Evolutionary conservation across 140 eudicot genomes (phyloP), one percentile per base, ranked within the genome.

Genomic region (Cichorium intybus): DNA sequence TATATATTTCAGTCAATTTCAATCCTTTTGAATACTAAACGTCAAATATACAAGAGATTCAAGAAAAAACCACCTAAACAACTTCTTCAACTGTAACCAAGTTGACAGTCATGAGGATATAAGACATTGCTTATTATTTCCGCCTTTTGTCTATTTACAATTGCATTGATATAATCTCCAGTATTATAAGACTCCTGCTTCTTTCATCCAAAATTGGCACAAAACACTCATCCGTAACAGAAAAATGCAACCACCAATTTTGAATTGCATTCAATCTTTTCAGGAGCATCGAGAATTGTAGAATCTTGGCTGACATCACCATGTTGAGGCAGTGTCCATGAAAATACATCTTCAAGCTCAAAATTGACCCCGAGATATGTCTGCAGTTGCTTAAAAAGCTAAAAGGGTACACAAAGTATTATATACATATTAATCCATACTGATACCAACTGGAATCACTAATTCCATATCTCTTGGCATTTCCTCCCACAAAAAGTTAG

Each of bases 141-240:
- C n/a, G n/a, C n/a, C n/a, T n/a, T n/a, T n/a, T n/a, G n/a, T n/a
- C n/a, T n/a, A n/a, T n/a, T n/a, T n/a, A n/a, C n/a, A n/a, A n/a
- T n/a, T n/a, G n/a, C n/a, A n/a, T n/a, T n/a, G n/a, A n/a, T n/a
- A n/a, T n/a, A n/a, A n/a, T n/a, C n/a, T n/a, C n/a, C n/a, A n/a
- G n/a, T n/a, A n/a, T n/a, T n/a, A n/a, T n/a, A n/a, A n/a, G n/a
- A n/a, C n/a, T n/a, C n/a, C n/a, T n/a, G n/a, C 97, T 94, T 82
- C 95, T 86, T 61, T 78, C 83, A 35, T 94, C 99, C 70, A 75
- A 66, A 45, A 89, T 77, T 26, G 99, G 99, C 70, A 80, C 74
- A 79, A 94, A 94, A 67, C 99, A 94, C 77, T 94, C 99, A 47
- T 94, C 84, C 97, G 89, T 84, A 28, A 94, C 71, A 31, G 83